phyloP scores from a whole-genome alignment of 345 rosid species.

The Raphanus raphanistrum region DNA sequence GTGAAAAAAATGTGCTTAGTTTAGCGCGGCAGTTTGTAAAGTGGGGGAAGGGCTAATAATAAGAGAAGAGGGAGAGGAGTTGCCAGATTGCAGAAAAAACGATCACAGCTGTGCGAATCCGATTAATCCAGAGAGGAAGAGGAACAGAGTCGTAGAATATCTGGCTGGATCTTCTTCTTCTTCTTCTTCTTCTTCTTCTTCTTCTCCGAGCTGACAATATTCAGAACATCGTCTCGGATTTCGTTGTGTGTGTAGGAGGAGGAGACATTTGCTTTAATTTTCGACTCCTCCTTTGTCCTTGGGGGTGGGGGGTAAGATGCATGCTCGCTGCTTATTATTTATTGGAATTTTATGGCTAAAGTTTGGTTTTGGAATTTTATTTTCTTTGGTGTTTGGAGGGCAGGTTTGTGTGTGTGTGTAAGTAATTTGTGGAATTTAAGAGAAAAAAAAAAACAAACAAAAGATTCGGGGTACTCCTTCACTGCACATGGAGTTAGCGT shows the following conservation, averaged over 20 bases:
- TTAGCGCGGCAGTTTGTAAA: conserved; percentile 40
- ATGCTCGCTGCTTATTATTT: background rate
- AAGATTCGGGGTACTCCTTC: conserved; percentile 4
- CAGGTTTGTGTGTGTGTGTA: conserved; percentile 1
- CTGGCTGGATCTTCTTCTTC: conserved; percentile 2
- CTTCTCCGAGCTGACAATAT: background rate
- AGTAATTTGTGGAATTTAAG: conserved; percentile 12
- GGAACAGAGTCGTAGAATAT: background rate
- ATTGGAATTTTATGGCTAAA: no score
- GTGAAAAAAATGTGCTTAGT: background rate
- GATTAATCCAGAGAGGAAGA: background rate
- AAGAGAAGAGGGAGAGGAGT: background rate
- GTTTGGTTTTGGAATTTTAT: no score
- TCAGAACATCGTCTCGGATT: background rate
- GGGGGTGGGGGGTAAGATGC: no score
- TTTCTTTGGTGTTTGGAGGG: background rate
- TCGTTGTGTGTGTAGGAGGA: background rate
- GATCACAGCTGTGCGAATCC: conserved; percentile 2
- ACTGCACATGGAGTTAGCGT: background rate
- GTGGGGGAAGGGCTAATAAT: background rate
- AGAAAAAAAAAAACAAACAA: background rate
- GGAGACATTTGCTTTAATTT: background rate
- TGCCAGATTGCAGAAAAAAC: conserved; percentile 19
- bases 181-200: background rate
- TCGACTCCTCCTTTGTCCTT: background rate